These are phyloP conservation scores for Mesembryanthemum crystallinum DNA, from an alignment of 148 eudicot genomes.

Conservation along the genomic window DNA sequence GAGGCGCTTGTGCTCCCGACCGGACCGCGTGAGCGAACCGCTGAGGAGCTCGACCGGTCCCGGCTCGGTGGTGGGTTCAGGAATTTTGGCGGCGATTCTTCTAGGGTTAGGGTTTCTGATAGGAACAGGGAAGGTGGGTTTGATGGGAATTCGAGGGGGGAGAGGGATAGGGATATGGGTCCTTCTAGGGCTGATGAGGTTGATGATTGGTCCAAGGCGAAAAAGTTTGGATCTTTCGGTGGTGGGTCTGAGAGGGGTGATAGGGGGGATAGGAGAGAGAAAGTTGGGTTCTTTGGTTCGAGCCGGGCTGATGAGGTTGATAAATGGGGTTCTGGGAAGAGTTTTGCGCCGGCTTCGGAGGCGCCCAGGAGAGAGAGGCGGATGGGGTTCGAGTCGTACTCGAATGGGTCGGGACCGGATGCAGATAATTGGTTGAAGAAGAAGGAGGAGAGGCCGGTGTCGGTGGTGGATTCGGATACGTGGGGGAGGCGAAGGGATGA, in stretches of 20 bases:
- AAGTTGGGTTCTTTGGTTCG: constrained; percentile 57
- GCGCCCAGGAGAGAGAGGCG: constrained; percentile 53
- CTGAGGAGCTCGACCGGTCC: constrained; percentile 70
- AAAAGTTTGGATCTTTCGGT: constrained; percentile 36
- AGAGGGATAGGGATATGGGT: constrained; percentile 32
- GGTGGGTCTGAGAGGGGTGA: constrained; percentile 42
- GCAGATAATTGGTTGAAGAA: constrained; percentile 29
- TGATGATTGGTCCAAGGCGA: constrained; percentile 79
- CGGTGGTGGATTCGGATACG: constrained; percentile 49
- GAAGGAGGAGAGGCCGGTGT: constrained; percentile 26
- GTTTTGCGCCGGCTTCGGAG: constrained; percentile 43
- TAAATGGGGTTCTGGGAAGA: constrained; percentile 77
- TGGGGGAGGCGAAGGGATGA: constrained; percentile 52
- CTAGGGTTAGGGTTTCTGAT: constrained; percentile 49
- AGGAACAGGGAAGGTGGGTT: constrained; percentile 40
- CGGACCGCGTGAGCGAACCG: constrained; percentile 75
- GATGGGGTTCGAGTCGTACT: constrained; percentile 60
- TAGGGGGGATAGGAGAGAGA: constrained; percentile 72
- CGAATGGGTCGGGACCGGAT: constrained; percentile 30
- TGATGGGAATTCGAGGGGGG: constrained; percentile 27
- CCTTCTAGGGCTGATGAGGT: constrained; percentile 85
- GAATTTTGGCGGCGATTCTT: constrained; percentile 29
- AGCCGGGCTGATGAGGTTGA: constrained; percentile 83
- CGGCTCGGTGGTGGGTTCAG: constrained; percentile 69
- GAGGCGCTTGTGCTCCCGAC: constrained; percentile 64